A percentile compares a stretch with the other conserved stretches of the same genome.
Conservation (phyloP, 2,329 filamentous ascomycete species). For the Penicillium freii region DNA sequence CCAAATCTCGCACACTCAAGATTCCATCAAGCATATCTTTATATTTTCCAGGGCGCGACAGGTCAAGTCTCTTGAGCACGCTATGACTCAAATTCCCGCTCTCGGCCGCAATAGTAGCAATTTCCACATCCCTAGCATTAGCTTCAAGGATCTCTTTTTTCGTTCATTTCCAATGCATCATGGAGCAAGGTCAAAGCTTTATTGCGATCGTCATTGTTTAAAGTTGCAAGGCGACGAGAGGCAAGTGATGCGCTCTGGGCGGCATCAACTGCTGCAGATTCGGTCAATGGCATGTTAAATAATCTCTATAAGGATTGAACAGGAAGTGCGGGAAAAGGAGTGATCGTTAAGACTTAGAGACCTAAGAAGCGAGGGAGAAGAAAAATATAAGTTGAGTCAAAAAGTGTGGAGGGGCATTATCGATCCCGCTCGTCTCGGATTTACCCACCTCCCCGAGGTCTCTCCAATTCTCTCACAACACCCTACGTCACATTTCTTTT, state of each 20-base stretch:
- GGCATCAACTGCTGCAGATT: constrained; percentile 73
- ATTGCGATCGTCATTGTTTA: constrained; percentile 75
- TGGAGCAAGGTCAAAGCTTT: constrained; percentile 81
- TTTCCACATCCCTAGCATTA: constrained; percentile 77
- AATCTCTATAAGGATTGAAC: neutral
- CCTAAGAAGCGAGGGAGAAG: neutral
- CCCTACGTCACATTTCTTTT: neutral
- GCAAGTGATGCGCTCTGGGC: constrained; percentile 76
- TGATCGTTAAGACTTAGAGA: neutral
- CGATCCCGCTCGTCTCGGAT: constrained; percentile 2
- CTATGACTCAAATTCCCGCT: constrained; percentile 76
- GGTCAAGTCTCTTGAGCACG: constrained; percentile 82
- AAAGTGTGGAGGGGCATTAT: constrained; percentile 10
- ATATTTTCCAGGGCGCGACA: constrained; percentile 84
- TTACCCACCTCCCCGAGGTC: constrained; percentile 1
- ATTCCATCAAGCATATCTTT: constrained; percentile 98
- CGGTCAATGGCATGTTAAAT: constrained; percentile 74
- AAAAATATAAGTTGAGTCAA: constrained; percentile 3
- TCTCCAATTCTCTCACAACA: neutral
- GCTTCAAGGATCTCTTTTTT: constrained; percentile 77
- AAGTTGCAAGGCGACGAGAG: constrained; percentile 77
- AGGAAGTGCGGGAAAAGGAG: neutral
- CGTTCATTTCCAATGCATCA: constrained; percentile 66
- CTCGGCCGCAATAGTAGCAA: constrained; percentile 69
- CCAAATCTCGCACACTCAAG: constrained; percentile 76